These are phyloP conservation scores for Rhodotorula toruloides DNA, from an alignment of 768 basidiomycete genomes.

Conservation along the genomic window DNA sequence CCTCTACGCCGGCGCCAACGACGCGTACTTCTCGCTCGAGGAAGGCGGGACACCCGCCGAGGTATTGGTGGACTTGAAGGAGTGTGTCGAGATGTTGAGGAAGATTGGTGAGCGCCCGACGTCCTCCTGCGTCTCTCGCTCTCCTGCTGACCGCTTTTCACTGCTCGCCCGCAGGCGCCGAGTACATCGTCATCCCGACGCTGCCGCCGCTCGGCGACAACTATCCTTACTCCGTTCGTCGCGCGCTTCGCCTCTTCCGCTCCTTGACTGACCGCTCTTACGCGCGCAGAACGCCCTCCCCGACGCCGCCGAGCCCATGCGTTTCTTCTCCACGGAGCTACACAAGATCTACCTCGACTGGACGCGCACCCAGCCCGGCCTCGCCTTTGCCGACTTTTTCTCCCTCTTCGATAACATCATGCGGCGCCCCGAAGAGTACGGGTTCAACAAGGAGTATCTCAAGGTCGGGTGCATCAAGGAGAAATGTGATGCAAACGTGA, in stretches of 20 bases:
- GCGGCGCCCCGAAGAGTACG: background rate
- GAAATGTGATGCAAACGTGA: background rate
- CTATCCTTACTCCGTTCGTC: constrained; percentile 18
- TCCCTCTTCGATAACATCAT: constrained; percentile 1
- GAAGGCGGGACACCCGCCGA: background rate
- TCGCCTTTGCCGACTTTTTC: constrained; percentile 9
- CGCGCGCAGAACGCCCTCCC: constrained; percentile 1
- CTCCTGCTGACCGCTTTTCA: background rate
- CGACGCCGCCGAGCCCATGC: background rate
- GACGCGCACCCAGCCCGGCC: background rate
- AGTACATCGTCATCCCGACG: constrained; percentile 13
- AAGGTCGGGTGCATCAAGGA: constrained; percentile 7
- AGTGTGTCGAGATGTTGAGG: background rate
- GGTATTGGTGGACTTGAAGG: background rate
- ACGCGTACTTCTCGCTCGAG: constrained; percentile 2
- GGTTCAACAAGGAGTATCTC: constrained; percentile 8
- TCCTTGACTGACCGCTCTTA: background rate
- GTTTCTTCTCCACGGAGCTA: background rate
- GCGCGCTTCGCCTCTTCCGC: background rate
- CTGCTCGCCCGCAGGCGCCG: background rate
- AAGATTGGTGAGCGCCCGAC: constrained; percentile 8
- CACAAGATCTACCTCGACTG: background rate
- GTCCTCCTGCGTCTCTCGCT: background rate
- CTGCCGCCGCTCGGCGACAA: background rate
- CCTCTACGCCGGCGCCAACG: constrained; percentile 20